Evolutionary conservation across 1,139 yeast species (phyloP).

Genomic region (Arxiozyma telluris): DNA sequence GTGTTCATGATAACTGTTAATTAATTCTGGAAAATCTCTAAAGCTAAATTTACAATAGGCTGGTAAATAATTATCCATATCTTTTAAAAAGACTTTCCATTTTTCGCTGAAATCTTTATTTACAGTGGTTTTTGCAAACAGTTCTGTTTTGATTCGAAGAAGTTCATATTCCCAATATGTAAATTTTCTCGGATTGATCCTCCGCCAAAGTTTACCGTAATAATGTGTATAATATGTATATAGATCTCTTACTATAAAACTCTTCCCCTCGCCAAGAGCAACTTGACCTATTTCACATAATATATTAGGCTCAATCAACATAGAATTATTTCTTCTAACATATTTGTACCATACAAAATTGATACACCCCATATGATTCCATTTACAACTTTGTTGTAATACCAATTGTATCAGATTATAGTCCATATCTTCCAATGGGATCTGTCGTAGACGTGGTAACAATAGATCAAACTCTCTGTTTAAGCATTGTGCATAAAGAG

Average conservation of each 20-base stretch:
- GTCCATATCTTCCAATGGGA: constrained; percentile 18
- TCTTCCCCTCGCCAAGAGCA: constrained; percentile 17
- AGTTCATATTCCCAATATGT: constrained; percentile 16
- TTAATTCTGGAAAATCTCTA: constrained; percentile 25
- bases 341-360: constrained; percentile 26
- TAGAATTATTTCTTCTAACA: constrained; percentile 16
- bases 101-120: constrained; percentile 18
- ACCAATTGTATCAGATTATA: constrained; percentile 19
- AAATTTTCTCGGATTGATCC: not conserved
- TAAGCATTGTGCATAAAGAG: constrained; percentile 17
- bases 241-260: constrained; percentile 18
- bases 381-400: constrained; percentile 20
- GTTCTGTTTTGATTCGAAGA: constrained; percentile 22
- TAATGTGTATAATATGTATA: constrained; percentile 12
- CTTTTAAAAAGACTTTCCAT: constrained; percentile 28
- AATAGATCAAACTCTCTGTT: constrained; percentile 20
- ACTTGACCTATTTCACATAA: constrained; percentile 23
- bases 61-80: constrained; percentile 20
- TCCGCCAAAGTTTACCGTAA: not conserved
- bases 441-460: constrained; percentile 10
- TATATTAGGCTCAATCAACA: constrained; percentile 18
- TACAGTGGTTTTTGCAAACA: constrained; percentile 18
- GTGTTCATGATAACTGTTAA: constrained; percentile 9
- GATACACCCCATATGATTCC: constrained; percentile 24
- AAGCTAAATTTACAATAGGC: constrained; percentile 10